These are phyloP conservation scores for Gypsophila paniculata DNA, from an alignment of 179 eudicot genomes.

Conservation along the genomic window DNA sequence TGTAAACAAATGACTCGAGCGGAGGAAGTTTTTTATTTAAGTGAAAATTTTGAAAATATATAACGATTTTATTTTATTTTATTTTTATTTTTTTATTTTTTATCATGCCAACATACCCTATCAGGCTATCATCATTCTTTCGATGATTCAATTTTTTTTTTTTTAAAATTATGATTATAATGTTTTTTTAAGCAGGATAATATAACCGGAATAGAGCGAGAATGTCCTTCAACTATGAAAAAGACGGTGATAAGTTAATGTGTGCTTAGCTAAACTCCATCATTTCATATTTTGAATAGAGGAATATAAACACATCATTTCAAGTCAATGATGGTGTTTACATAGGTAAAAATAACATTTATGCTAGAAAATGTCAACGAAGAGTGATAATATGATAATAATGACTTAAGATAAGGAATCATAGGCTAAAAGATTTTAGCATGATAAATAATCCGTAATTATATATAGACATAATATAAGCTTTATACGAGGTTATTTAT, in stretches of 20 bases:
- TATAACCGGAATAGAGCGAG: too few species aligned
- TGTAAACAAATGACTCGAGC: too few species aligned
- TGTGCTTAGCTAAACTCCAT: slow-evolving; percentile 6
- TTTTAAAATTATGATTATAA: too few species aligned
- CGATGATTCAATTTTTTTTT: too few species aligned
- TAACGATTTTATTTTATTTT: too few species aligned
- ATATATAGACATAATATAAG: neutral
- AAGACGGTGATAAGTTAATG: neutral
- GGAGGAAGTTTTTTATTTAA: too few species aligned
- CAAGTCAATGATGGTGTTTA: slow-evolving; percentile 20
- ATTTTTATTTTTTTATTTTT: too few species aligned
- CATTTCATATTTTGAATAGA: neutral
- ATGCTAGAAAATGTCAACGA: slow-evolving; percentile 18
- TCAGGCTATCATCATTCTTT: too few species aligned
- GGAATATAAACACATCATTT: slow-evolving; percentile 3
- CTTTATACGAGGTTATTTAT: slow-evolving; percentile 18
- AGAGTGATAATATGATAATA: slow-evolving; percentile 1
- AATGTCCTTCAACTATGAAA: neutral
- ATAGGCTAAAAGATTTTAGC: slow-evolving; percentile 7
- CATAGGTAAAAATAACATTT: slow-evolving; percentile 1
- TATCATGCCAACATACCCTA: too few species aligned
- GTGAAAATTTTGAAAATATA: too few species aligned
- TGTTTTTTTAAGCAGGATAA: too few species aligned
- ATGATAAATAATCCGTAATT: slow-evolving; percentile 1
- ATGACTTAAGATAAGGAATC: slow-evolving; percentile 6